Evolutionary conservation across 2,329 filamentous ascomycete genomes (phyloP).

Genomic region (Thelonectria olida): DNA sequence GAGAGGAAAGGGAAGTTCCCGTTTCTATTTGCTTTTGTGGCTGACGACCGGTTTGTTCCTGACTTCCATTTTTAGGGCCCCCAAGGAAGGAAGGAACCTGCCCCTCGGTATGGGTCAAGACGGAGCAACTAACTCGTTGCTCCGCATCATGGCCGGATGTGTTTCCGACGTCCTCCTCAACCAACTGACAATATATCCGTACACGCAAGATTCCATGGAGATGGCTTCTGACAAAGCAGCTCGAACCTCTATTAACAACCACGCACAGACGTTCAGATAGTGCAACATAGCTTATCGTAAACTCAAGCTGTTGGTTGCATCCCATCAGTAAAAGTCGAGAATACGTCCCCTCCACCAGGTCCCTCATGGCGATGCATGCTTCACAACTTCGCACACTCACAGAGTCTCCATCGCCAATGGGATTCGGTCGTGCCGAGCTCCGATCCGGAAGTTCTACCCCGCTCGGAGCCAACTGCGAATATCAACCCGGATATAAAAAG

Average conservation of each 20-base stretch:
- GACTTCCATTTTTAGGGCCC: too few species aligned
- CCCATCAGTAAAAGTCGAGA: neutral
- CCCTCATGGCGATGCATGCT: too few species aligned
- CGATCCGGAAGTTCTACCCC: conserved; percentile 4
- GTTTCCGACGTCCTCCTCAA: neutral
- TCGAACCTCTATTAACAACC: neutral
- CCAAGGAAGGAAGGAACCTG: too few species aligned
- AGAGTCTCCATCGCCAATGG: neutral
- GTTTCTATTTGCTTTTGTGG: too few species aligned
- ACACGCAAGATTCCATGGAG: neutral
- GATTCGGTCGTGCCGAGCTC: conserved; percentile 3
- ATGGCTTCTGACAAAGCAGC: neutral
- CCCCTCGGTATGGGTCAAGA: too few species aligned
- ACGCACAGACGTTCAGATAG: too few species aligned
- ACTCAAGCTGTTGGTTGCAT: neutral
- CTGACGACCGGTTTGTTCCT: neutral
- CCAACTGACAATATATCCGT: neutral
- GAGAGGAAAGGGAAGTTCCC: too few species aligned
- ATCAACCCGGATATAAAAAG: conserved; percentile 3
- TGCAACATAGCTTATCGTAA: too few species aligned
- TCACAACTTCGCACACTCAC: too few species aligned
- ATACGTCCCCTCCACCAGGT: neutral
- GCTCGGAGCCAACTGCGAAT: neutral
- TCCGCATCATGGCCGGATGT: neutral
- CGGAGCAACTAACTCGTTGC: neutral